Conservation (phyloP, 441 rosid genomes). For the Gossypium trilobum region DNA sequence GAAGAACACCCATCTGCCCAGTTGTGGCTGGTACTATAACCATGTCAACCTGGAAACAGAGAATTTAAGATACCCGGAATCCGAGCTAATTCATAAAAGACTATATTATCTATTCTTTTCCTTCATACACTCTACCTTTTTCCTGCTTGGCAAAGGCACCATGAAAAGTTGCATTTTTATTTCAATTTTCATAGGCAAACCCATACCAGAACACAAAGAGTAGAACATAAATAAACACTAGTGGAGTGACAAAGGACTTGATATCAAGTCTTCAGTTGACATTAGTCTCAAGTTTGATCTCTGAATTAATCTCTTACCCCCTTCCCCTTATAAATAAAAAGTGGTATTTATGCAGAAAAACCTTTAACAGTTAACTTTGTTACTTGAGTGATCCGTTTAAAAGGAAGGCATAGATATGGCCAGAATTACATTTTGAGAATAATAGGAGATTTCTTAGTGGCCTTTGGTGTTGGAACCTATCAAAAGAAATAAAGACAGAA, state of each 20-base stretch:
- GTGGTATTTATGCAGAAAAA: not conserved
- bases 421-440: not conserved
- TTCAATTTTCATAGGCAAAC: not conserved
- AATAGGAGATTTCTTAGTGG: no score
- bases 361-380: not conserved
- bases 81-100: not conserved
- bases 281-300: no score
- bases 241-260: no score
- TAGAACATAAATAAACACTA: not conserved
- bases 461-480: no score
- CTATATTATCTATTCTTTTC: not conserved
- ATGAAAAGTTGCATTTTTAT: not conserved
- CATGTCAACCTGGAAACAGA: constrained; percentile 53
- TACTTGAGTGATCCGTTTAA: not conserved
- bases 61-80: not conserved
- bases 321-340: no score
- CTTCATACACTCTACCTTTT: not conserved
- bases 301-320: no score
- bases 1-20: constrained; percentile 61
- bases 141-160: not conserved
- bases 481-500: not conserved
- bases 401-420: not conserved
- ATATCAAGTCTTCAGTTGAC: no score
- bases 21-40: constrained; percentile 61
- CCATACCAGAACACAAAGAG: not conserved